Evolutionary conservation across 1,284 basidiomycete species (phyloP), one percentile per base, ranked within the genome.

Genomic region (Trichosporon ovoides): DNA sequence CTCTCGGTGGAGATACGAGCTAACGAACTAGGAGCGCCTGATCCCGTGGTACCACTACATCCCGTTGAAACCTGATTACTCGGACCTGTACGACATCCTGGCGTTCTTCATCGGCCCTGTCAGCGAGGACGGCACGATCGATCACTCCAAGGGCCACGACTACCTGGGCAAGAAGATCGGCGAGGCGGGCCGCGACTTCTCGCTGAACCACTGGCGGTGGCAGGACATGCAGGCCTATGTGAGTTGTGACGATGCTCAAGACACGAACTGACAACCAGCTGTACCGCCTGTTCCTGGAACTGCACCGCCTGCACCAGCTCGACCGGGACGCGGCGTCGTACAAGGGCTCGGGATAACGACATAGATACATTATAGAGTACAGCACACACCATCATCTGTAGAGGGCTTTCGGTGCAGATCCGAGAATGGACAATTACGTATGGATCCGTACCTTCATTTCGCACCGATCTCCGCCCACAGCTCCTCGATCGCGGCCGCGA

Each of bases 161-260:
- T 70, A 76, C 20, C 64, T 81, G n/a, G 81, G 80, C 7, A 65
- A 74, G 59, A 74, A 77, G 65, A 82, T 82, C 20, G 80, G 78
- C 7, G 68, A 71, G 34, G 75, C 77, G 0, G 80, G 80, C 3
- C 75, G 75, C 49, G 61, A 73, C 38, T 81, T 80, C 66, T 75
- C 79, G 1, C 65, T 73, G 33, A 65, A 75, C 18, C 74, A 80
- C 61, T 81, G 80, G 79, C 69, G 79, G 49, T 77, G 74, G 75
- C 73, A 74, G 34, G 77, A 79, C 62, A 78, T 80, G 78, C 77
- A 80, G 65, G 77, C 78, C 14, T 80, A 78, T 60, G 74, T 78
- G 65, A 68, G 74, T 67, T 13, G 1, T 7, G 4, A 20, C 5
- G n/a, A 24, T 14, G 12, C 7, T 9, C 7, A 7, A 13, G 7